These are phyloP conservation scores for Cystobasidiopsis lactophilus DNA, from an alignment of 768 basidiomycete species.

Conservation along the genomic window DNA sequence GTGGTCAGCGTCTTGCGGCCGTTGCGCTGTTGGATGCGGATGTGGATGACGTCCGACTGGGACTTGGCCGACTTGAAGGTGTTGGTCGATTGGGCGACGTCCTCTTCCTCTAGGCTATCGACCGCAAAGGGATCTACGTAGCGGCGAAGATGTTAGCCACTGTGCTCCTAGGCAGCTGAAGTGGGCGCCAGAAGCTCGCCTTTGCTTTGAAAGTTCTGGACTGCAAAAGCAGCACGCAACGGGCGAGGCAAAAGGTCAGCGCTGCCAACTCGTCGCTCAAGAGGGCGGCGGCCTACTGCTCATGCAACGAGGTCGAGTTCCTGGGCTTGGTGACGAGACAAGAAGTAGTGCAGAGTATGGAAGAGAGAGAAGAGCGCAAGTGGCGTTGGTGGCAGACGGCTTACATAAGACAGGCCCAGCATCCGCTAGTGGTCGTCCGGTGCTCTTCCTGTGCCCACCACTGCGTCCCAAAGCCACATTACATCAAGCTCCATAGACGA, in stretches of 20 bases:
- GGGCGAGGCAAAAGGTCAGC: not conserved
- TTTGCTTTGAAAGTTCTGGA: not conserved
- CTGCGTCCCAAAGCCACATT: too few relatives aligned
- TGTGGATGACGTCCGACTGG: slow-evolving; percentile 49
- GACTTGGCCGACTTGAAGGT: slow-evolving; percentile 9
- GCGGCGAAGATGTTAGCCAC: not conserved
- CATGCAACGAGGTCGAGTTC: too few relatives aligned
- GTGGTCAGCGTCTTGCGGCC: slow-evolving; percentile 97
- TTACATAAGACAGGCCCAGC: too few relatives aligned
- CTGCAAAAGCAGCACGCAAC: not conserved
- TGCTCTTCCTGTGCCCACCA: too few relatives aligned
- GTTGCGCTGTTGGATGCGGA: slow-evolving; percentile 97
- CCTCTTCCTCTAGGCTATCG: slow-evolving; percentile 11
- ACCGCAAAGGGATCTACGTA: not conserved
- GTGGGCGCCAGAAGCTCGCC: not conserved
- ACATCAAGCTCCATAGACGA: too few relatives aligned
- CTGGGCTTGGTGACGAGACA: too few relatives aligned
- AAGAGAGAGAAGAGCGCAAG: too few relatives aligned
- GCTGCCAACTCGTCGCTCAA: too few relatives aligned
- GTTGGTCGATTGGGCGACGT: slow-evolving; percentile 9
- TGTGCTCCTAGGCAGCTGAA: not conserved
- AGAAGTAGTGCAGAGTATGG: too few relatives aligned
- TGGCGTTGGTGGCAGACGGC: too few relatives aligned
- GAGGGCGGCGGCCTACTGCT: too few relatives aligned
- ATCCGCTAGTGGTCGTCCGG: too few relatives aligned